Base-by-base conservation (phyloP, 352 stramenopile genomes). In the Globisporangium mamillatum region DNA sequence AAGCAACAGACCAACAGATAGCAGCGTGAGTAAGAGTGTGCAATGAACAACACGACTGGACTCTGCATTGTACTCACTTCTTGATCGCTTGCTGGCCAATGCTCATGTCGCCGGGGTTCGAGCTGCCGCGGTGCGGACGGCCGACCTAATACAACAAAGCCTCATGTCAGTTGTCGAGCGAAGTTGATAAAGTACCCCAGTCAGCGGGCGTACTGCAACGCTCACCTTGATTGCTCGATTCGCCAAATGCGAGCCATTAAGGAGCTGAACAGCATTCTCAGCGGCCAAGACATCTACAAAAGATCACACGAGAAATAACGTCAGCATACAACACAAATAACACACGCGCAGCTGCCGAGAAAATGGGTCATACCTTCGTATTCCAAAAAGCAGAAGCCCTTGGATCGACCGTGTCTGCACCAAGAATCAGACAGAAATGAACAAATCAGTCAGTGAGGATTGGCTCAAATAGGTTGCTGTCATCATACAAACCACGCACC, bases 331-430 rank as follows among this genome's bases (percentile, higher is more conserved):
- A 12, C 4, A 59, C 10, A 29, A 55, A 5, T 14, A 27, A 60
- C 27, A 8, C 27, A 60, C 32, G 24, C 24, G 20, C n/a, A 1
- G 14, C 18, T 12, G 10, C 7, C 25, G 24, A 9, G 18, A 16
- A 24, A 60, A 18, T 20, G 55, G 55, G 5, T 36, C 55, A 12
- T 48, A 84, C 77, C 77, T 53, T 93, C 82, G 44, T 90, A 93
- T 62, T 93, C 86, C 63, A 93, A 73, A 66, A 93, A 93, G 69
- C 86, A 93, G 58, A 92, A 93, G 0, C 86, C 86, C 66, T 93
- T 93, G 9, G 86, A 93, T 29, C 86, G 79, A 9, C 75, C 77
- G 5, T 78, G 77, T 22, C 86, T 93, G 38, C 18, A 12, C 29
- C 69, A 22, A 62, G 27, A 29, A 50, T 69, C 20, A 71, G 9